Base-by-base conservation (phyloP, 257 asterid genomes). In the Penstemon barbatus region DNA sequence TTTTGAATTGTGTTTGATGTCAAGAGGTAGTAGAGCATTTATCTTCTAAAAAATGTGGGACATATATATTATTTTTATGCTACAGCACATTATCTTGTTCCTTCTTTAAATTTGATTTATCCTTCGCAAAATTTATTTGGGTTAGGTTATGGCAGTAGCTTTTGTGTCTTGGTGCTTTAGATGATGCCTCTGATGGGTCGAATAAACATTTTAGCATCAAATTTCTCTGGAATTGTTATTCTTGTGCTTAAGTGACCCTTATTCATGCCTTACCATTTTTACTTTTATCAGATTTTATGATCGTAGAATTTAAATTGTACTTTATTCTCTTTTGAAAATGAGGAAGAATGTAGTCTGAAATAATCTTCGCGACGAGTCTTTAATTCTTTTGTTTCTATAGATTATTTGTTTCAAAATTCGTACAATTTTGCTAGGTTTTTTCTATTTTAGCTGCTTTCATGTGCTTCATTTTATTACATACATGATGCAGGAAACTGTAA, bases 401-500 rank as follows among this genome's bases (percentile, higher is more conserved):
- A 9, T 19, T 57, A 43, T 56, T 43, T 61, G 54, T 62, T 49
- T 53, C 46, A 25, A 25, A 25, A 1, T 25, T 25, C 33, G 33
- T 25, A 25, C 33, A 25, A 25, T 36, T 44, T 43, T 8, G 12
- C 43, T 8, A 42, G 71, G 67, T 57, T 71, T 68, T 72, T 54
- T 38, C 33, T 59, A 61, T 62, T 64, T 48, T 41, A 25, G 57
- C 41, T 48, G 48, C 63, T 57, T 65, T 64, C 42, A 71, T 66
- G 41, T 69, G 44, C 57, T 61, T 18, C 57, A 39, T 45, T 55
- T 0, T n/a, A 42, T 44, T 53, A 15, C 62, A 51, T 71, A 56
- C 49, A 65, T 75, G 59, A 71, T 77, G 69, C 88, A 94, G 99
- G 97, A 89, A 71, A 81, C 75, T 75, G 96, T 89, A 74, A 87